Evolutionary conservation across 306 rosid genomes (phyloP), one percentile per base, ranked within the genome.

Genomic region (Pyrus bretschneideri): DNA sequence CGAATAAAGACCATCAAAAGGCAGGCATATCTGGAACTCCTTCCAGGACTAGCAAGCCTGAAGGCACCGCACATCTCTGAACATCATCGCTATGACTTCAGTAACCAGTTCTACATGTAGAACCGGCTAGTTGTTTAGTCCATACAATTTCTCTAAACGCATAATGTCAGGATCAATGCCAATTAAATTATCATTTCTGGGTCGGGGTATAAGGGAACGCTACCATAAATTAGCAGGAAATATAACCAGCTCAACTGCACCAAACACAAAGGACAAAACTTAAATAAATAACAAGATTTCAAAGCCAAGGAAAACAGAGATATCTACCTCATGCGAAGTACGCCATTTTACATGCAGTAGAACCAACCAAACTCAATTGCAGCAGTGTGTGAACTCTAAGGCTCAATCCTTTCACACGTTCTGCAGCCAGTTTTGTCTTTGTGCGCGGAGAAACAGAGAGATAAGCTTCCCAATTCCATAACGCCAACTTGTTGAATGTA

Each of bases 281-380:
- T 42, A 14, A 81, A 55, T 15, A 60, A 79, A 76, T 69, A 69
- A 13, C 21, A 45, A 30, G 29, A 58, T 72, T 52, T 35, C 58
- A 61, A 12, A 72, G 79, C 19, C 77, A 60, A 67, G 76, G 77
- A 78, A 58, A 78, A 64, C 81, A 61, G 22, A 83, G 84, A 83
- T 78, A 71, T 78, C 97, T 92, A 92, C 96, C 96, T 92, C 83
- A 75, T 74, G 65, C 75, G 91, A 87, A 83, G 92, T 83, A 79
- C 85, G 85, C 87, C 78, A 82, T 85, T 84, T 79, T 76, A 58
- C 78, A 70, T 29, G 79, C 75, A 67, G 81, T 83, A 22, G 55
- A 81, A 83, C 78, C 88, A 81, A 77, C 76, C 88, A 85, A 77
- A 77, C 66, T 68, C 86, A 81, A 81, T 82, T 68, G 83, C 87